Base-by-base conservation (phyloP, 495 filamentous ascomycete species). In the Penicillium parvum region DNA sequence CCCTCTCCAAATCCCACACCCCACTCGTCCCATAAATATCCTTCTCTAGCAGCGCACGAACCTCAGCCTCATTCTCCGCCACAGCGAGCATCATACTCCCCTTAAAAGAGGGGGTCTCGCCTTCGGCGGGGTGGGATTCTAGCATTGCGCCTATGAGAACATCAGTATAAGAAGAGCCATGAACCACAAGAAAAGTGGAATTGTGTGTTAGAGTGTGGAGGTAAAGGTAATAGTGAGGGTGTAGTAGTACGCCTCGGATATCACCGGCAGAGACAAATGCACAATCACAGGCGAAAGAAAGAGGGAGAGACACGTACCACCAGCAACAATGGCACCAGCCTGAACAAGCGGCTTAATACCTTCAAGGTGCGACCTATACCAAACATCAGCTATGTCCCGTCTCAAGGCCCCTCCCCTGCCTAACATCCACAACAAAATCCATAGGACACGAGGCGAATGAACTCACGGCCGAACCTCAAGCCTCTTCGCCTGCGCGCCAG, bases 1-100 rank as follows among this genome's bases (percentile, higher is more conserved):
- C 83, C 57, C 86, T 90, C 12, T 83, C 77, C 47, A 82, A 68
- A 74, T 96, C 87, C 90, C 90, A 96, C 10, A 96, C 86, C 0
- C 78, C 83, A n/a, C 48, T 61, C 38, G 56, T 65, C 12, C 69
- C 65, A 55, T 95, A 95, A 5, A 88, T 71, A 59, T 96, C 90
- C 9, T 80, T 70, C 60, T 76, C 75, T 33, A 96, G 54, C 7
- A 74, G 52, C 57, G 83, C 70, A 27, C 83, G 55, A 0, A 87
- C 78, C 58, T 85, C 81, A 38, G 89, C 88, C 56, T 78, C 81
- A 11, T 68, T 79, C 37, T 77, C 72, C 3, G 79, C 88, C 8
- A 71, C 38, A 4, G 73, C 63, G 16, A 94, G 64, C 55, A 95
- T 57, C 19, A 79, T 75, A 62, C 78, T 84, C 14, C 89, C 89